These are phyloP conservation scores for Cladophialophora chaetospira DNA, from an alignment of 2,329 filamentous ascomycete genomes.

Conservation along the genomic window DNA sequence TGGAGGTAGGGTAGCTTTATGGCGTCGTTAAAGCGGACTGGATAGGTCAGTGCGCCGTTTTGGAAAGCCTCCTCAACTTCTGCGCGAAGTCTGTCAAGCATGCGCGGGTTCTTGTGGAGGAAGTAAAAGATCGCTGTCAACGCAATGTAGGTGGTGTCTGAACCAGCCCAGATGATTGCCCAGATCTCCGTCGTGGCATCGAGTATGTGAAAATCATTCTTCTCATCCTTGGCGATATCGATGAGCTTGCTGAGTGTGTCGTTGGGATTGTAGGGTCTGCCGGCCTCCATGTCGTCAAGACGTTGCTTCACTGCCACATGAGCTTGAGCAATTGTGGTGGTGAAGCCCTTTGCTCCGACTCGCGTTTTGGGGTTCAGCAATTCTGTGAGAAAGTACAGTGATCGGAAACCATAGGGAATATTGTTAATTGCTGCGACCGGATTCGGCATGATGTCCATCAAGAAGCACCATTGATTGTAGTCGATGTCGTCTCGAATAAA, in stretches of 20 bases:
- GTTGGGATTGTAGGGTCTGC: conserved; percentile 17
- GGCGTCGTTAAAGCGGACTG: conserved; percentile 26
- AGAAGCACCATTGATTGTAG: conserved; percentile 29
- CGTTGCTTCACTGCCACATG: conserved; percentile 22
- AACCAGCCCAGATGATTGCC: conserved; percentile 27
- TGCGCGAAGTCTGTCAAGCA: conserved; percentile 48
- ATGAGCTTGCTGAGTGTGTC: conserved; percentile 25
- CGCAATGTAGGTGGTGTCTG: conserved; percentile 38
- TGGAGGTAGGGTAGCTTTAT: conserved; percentile 47
- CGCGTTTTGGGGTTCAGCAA: conserved; percentile 22
- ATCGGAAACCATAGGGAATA: conserved; percentile 21
- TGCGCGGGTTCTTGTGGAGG: conserved; percentile 34
- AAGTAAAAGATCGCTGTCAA: conserved; percentile 40
- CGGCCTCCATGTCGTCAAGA: conserved; percentile 19
- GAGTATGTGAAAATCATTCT: conserved; percentile 17
- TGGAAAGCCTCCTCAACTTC: conserved; percentile 45
- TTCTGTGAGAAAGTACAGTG: conserved; percentile 20
- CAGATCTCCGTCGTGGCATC: conserved; percentile 25
- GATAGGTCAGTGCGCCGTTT: conserved; percentile 16
- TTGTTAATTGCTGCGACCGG: conserved; percentile 17
- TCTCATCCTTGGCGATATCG: conserved; percentile 14
- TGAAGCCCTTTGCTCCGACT: conserved; percentile 22
- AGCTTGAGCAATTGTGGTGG: conserved; percentile 21
- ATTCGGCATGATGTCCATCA: conserved; percentile 29
- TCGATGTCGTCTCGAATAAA: conserved; percentile 29